Percentiles rank a stretch among this genome's conserved stretches.
These are phyloP conservation scores for Pestalotiopsis sp. DNA, from an alignment of 2,329 filamentous ascomycete species.

Conservation along the genomic window DNA sequence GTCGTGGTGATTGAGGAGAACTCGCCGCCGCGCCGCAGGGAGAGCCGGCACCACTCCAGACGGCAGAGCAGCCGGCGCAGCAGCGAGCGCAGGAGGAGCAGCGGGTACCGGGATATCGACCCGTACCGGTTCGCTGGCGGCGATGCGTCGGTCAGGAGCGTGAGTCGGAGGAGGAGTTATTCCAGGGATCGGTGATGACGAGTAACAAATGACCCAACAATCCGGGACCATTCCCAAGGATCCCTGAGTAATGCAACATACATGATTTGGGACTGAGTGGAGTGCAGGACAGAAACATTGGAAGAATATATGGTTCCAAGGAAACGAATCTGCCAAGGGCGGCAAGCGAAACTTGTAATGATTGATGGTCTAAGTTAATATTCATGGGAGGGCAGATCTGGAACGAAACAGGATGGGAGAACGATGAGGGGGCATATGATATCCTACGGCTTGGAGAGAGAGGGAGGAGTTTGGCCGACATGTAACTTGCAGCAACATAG, in stretches of 20 bases:
- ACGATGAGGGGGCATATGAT: not conserved
- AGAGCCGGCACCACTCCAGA: constrained; percentile 26
- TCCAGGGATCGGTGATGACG: constrained; percentile 28
- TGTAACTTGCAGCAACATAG: not conserved
- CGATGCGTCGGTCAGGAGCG: constrained; percentile 30
- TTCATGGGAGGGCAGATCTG: not conserved
- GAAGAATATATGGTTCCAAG: not conserved
- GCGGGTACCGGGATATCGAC: constrained; percentile 34
- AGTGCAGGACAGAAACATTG: not conserved
- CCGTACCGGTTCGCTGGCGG: constrained; percentile 34
- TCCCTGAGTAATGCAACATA: not conserved
- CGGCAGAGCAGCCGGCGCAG: constrained; percentile 26
- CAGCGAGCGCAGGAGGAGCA: constrained; percentile 27
- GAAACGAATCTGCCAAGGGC: not conserved
- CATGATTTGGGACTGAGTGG: not conserved
- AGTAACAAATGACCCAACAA: not conserved
- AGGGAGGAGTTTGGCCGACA: not conserved
- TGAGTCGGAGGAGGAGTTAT: constrained; percentile 35
- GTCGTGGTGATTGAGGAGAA: constrained; percentile 41
- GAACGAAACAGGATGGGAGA: not conserved
- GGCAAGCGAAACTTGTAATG: not conserved
- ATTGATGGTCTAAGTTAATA: not conserved
- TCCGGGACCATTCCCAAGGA: not conserved
- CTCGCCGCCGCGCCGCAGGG: constrained; percentile 30
- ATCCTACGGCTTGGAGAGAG: not conserved